phyloP scores from a whole-genome alignment of 129 eudicot species.

The Escallonia herrerae region DNA sequence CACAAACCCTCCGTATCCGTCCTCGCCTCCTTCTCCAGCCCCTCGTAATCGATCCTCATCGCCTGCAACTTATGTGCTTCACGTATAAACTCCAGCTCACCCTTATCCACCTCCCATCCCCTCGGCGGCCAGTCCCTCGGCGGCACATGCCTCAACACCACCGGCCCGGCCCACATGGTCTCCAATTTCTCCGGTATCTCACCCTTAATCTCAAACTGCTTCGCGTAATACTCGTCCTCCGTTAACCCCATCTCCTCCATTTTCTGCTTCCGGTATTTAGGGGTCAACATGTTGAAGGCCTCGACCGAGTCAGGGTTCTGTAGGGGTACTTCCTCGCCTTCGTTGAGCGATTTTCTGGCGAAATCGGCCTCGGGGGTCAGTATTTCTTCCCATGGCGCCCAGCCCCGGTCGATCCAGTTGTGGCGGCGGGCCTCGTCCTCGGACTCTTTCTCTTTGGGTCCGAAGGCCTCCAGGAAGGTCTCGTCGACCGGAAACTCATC shows the following conservation, averaged over 20 bases:
- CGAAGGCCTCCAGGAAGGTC: constrained; percentile 56
- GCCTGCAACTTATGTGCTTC: constrained; percentile 61
- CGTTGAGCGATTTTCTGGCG: constrained; percentile 75
- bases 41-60: constrained; percentile 45
- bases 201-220: constrained; percentile 85
- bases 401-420: constrained; percentile 90
- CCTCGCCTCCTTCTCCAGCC: constrained; percentile 32
- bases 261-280: constrained; percentile 72
- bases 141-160: constrained; percentile 75
- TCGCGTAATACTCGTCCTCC: constrained; percentile 74
- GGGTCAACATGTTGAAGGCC: constrained; percentile 78
- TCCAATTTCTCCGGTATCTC: constrained; percentile 61
- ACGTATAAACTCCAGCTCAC: constrained; percentile 80
- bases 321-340: constrained; percentile 81
- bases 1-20: constrained; percentile 52
- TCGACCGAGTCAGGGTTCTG: constrained; percentile 73
- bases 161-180: constrained; percentile 70
- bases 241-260: constrained; percentile 65
- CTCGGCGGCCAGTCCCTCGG: constrained; percentile 98
- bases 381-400: constrained; percentile 99
- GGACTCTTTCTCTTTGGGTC: constrained; percentile 69
- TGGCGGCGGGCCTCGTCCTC: constrained; percentile 87
- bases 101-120: constrained; percentile 87
- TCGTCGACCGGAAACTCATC: constrained; percentile 94
- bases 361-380: constrained; percentile 84